Evolutionary conservation across 2,329 filamentous ascomycete species (phyloP), one percentile per base, ranked within the genome.

Genomic region (Aspergillus aculeatus): DNA sequence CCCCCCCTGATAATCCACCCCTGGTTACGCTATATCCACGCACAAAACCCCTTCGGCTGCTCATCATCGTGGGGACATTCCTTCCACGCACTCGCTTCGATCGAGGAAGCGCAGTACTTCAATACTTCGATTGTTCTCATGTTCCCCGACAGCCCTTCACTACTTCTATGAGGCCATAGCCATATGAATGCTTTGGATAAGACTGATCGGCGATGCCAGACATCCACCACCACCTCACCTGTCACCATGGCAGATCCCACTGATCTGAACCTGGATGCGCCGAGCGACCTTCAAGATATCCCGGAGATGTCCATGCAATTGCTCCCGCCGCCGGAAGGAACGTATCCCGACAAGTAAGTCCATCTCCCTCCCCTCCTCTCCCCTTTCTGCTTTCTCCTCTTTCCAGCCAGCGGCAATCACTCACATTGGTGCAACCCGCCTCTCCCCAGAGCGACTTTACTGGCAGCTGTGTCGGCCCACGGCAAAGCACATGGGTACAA

Each of bases 261-360:
- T 50, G 77, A 79, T 67, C 67, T 78, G 62, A 79, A 77, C 66
- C 68, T 78, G 58, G 77, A 79, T 66, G 77, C 77, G 61, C 77
- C 76, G 16, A 78, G 77, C 66, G 77, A 79, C 63, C 75, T 78
- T 61, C 75, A 78, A 63, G 77, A 78, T 66, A 78, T 79, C 66
- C 75, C 77, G 54, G 77, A 79, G 47, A 65, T 77, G 63, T 71
- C 73, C 14, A 77, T 78, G 70, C 74, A 78, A 66, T 67, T 78
- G 56, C 57, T 77, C 31, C 75, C 76, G 2, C 77, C 77, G 16
- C 75, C 75, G 1, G 76, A 78, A 66, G 75, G 74, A n/a, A 77
- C 76, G 29, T 79, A 74, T 66, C 77, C 77, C 62, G 77, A 79
- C 59, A 77, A 75, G 75, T 76, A 51, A 69, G 72, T 66, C 5